Percentiles rank a stretch among this genome's conserved stretches.
Evolutionary conservation across 2,329 filamentous ascomycete genomes (phyloP).

Genomic region (Helminthosporium solani): DNA sequence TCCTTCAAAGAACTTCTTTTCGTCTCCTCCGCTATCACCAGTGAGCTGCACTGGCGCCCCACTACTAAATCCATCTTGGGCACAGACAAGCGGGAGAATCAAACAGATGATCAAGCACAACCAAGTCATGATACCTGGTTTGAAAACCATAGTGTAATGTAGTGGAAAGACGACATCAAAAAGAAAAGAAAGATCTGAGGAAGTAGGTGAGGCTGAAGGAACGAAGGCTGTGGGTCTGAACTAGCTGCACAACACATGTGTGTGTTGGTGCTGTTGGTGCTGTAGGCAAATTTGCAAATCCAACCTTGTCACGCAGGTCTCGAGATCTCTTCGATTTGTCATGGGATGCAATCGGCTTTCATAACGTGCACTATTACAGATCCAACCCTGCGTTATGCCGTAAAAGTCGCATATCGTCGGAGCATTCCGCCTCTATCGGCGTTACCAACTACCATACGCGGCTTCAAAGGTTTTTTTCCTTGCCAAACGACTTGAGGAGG

Average conservation of each 20-base stretch:
- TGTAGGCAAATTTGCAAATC: conserved; percentile 4
- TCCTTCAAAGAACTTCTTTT: neutral
- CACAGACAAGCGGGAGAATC: conserved; percentile 10
- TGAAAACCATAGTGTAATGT: conserved; percentile 10
- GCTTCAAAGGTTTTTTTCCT: neutral
- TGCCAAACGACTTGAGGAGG: neutral
- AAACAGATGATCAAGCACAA: conserved; percentile 22
- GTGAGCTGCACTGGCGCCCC: neutral
- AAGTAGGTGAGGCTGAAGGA: conserved; percentile 6
- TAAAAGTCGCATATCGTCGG: conserved; percentile 10
- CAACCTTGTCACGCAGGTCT: conserved; percentile 7
- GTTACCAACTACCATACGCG: neutral
- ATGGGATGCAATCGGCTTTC: conserved; percentile 1
- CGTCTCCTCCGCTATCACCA: neutral
- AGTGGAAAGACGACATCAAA: neutral
- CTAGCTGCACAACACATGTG: conserved; percentile 4
- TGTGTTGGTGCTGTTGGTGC: too few relatives aligned
- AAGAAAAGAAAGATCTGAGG: conserved; percentile 2
- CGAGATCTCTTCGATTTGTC: conserved; percentile 4
- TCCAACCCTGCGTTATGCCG: conserved; percentile 11
- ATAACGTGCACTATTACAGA: conserved; percentile 3
- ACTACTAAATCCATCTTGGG: conserved; percentile 8
- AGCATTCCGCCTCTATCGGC: conserved; percentile 4
- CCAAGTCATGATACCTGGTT: conserved; percentile 9
- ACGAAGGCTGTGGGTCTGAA: conserved; percentile 9